These are phyloP conservation scores for Coccomyxa sp. DNA, from an alignment of 139 green algal species.

Conservation along the genomic window DNA sequence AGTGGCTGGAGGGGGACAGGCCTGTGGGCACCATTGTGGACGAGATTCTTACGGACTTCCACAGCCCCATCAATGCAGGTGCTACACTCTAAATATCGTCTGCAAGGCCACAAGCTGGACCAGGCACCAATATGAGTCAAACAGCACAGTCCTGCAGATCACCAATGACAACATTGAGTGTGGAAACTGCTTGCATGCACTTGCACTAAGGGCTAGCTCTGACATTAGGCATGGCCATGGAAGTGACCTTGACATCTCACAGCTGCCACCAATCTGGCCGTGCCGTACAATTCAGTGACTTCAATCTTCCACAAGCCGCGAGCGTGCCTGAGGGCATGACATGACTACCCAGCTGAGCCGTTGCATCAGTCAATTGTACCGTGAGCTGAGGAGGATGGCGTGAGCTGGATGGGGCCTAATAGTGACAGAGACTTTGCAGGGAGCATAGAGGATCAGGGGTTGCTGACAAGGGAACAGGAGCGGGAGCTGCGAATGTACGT, in stretches of 20 bases:
- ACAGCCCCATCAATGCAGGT: neutral
- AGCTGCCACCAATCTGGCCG: neutral
- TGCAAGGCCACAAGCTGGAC: neutral
- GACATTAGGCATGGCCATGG: no score
- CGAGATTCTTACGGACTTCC: neutral
- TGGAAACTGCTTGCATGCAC: neutral
- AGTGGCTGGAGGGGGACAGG: conserved; percentile 41
- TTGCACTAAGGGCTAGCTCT: no score
- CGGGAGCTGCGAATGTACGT: conserved; percentile 39
- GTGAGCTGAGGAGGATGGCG: no score
- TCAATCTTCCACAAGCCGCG: neutral
- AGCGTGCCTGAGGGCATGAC: neutral
- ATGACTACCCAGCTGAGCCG: neutral
- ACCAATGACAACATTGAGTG: neutral
- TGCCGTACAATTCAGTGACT: neutral
- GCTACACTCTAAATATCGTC: neutral
- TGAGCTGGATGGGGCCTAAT: no score
- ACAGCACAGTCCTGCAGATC: neutral
- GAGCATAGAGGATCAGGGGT: conserved; percentile 17
- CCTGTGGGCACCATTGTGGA: neutral
- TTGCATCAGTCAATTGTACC: neutral
- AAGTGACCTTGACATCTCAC: no score
- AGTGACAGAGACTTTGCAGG: no score
- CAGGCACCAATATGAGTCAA: neutral
- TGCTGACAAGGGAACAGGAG: conserved; percentile 36